phyloP scores from a whole-genome alignment of 2,329 filamentous ascomycete species.

The Pyrenophora tritici-repentis region DNA sequence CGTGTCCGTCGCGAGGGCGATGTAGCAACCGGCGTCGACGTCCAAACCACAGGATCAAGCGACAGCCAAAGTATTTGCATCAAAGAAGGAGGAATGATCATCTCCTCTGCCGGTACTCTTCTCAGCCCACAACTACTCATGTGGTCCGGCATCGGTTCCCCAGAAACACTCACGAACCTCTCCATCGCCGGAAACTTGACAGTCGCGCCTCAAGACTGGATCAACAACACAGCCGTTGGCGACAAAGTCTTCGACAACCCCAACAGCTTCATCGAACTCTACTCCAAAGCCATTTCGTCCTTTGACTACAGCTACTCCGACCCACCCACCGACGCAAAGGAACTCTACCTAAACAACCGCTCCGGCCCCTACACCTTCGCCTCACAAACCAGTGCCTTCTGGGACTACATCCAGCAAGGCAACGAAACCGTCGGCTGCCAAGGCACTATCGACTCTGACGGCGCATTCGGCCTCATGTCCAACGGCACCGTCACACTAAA shows the following conservation, averaged over 20 bases:
- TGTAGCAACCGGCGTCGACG: conserved; percentile 52
- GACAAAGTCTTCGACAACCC: conserved; percentile 61
- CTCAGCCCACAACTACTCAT: conserved; percentile 47
- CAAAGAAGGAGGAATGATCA: conserved; percentile 34
- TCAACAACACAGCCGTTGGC: conserved; percentile 57
- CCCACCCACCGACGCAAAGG: conserved; percentile 50
- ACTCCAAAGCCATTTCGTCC: conserved; percentile 51
- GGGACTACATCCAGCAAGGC: conserved; percentile 53
- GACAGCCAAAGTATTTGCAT: conserved; percentile 37
- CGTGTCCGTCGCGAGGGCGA: conserved; percentile 51
- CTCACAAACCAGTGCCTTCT: conserved; percentile 60
- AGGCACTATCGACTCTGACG: conserved; percentile 58
- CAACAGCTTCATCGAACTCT: conserved; percentile 59
- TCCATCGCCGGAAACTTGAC: conserved; percentile 45
- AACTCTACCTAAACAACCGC: conserved; percentile 55
- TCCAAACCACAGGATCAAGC: conserved; percentile 39
- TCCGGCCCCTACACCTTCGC: conserved; percentile 61
- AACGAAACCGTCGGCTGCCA: conserved; percentile 56
- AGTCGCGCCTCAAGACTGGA: conserved; percentile 49
- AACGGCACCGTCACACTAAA: conserved; percentile 61
- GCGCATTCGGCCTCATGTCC: conserved; percentile 48
- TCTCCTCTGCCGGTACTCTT: conserved; percentile 43
- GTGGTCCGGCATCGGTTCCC: conserved; percentile 47
- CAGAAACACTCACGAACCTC: conserved; percentile 35
- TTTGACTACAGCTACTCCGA: conserved; percentile 56